Evolutionary conservation across 140 eudicot genomes (phyloP), one percentile per base, ranked within the genome.

Genomic region (Bidens hawaiensis): DNA sequence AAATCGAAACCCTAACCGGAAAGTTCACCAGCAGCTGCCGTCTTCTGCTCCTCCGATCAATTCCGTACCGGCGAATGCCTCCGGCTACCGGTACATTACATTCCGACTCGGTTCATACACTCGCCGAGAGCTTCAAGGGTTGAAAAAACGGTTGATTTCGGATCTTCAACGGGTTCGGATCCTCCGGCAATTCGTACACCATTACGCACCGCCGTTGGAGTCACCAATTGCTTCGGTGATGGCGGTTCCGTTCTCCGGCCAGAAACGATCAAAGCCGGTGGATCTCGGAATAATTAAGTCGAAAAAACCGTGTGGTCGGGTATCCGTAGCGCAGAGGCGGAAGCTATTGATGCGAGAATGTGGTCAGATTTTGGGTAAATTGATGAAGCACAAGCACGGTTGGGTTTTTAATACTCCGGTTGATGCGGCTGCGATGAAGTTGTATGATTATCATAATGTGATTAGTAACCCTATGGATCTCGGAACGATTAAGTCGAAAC

Each of bases 391-490:
- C 47, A 78, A 78, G 36, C 26, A 63, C 15, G 81, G 88, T 4
- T 83, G 80, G 78, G 85, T 80, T 25, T 86, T 86, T 27, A 80
- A 75, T 27, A 42, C 22, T 28, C 95, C 95, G 1, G 91, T 86
- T 4, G 84, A 86, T 59, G 81, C 28, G 0, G 64, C 21, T 18
- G 79, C 60, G 0, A 17, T 83, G 50, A 76, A 81, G 19, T 71
- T 80, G n/a, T 71, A 47, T n/a, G 84, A 86, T 70, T 86, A 86
- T 27, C 68, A 77, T 47, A 49, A 23, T 0, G 26, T 86, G 3
- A 76, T 86, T 21, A 69, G 25, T n/a, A 59, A 36, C 1, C 95
- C 95, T 0, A 85, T 85, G 89, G 94, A 85, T 61, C 75, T 85
- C 2, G 94, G 94, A 0, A 82, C 89, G 0, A 72, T 82, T 15